These are phyloP conservation scores for Didymella arachidicola DNA, from an alignment of 2,329 filamentous ascomycete genomes.

Conservation along the genomic window DNA sequence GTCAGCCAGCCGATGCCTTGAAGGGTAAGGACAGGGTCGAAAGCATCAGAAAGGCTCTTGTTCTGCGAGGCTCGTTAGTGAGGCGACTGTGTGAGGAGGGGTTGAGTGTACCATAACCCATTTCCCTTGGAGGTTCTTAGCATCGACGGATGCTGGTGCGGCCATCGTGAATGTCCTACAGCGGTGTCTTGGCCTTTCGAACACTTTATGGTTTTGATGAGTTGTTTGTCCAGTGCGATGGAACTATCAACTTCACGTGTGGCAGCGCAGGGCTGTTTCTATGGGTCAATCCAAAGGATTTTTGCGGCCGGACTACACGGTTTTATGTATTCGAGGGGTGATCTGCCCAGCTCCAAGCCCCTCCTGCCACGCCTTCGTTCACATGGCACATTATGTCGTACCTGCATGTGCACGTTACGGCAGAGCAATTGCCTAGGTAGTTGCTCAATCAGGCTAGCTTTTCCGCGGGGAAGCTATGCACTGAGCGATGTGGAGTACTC, in stretches of 20 bases:
- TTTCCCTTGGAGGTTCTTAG: slow-evolving; percentile 49
- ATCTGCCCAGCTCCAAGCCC: slow-evolving; percentile 23
- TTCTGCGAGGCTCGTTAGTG: slow-evolving; percentile 62
- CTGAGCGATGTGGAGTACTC: background rate
- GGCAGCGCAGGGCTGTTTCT: background rate
- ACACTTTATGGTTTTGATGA: background rate
- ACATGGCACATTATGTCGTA: slow-evolving; percentile 24
- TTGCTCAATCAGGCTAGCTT: slow-evolving; percentile 24
- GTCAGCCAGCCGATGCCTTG: slow-evolving; percentile 66
- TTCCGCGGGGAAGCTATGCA: slow-evolving; percentile 28
- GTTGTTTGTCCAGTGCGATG: slow-evolving; percentile 6
- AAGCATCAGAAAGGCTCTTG: slow-evolving; percentile 72
- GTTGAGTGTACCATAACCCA: slow-evolving; percentile 47
- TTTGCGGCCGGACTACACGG: background rate
- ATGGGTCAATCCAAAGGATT: background rate
- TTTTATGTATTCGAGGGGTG: slow-evolving; percentile 22
- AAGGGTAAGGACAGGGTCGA: slow-evolving; percentile 73
- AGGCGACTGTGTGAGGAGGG: background rate
- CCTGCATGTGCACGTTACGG: slow-evolving; percentile 26
- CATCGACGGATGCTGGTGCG: slow-evolving; percentile 44
- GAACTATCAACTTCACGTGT: slow-evolving; percentile 11
- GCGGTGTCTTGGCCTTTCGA: background rate
- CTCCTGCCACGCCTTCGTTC: slow-evolving; percentile 23
- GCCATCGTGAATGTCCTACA: slow-evolving; percentile 42
- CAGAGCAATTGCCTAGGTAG: slow-evolving; percentile 30